phyloP scores from a whole-genome alignment of 73 alveolate species.

The Halteria grandinella region DNA sequence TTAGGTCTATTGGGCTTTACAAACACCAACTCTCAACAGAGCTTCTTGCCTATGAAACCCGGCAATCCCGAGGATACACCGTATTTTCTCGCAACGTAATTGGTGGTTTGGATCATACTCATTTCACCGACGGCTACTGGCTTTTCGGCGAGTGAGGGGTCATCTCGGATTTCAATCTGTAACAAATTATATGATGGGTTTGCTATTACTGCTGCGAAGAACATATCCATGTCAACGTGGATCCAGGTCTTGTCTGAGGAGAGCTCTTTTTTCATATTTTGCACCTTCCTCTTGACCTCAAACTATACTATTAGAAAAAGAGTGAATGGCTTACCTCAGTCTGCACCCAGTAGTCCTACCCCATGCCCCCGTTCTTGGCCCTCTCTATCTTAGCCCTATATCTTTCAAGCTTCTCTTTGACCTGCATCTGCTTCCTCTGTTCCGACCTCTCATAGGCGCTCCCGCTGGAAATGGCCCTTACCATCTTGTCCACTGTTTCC shows the following conservation, averaged over 20 bases:
- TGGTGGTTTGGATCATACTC: constrained; percentile 95
- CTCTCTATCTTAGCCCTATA: constrained; percentile 26
- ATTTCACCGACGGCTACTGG: constrained; percentile 98
- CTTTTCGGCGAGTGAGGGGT: constrained; percentile 91
- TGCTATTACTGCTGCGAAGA: constrained; percentile 92
- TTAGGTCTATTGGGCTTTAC: constrained; percentile 77
- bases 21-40: constrained; percentile 91
- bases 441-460: constrained; percentile 7
- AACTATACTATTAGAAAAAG: background rate
- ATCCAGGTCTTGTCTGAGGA: constrained; percentile 88
- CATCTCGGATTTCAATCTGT: constrained; percentile 89
- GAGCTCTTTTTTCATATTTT: constrained; percentile 1
- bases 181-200: background rate
- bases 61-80: constrained; percentile 99
- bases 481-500: background rate
- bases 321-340: background rate
- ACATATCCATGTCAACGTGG: constrained; percentile 99
- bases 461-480: background rate
- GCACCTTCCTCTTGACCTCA: constrained; percentile 40
- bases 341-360: constrained; percentile 13
- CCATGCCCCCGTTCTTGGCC: background rate
- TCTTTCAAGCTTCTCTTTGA: constrained; percentile 21
- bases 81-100: constrained; percentile 94
- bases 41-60: constrained; percentile 96
- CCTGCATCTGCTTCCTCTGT: background rate